Evolutionary conservation across 139 green algal genomes (phyloP).

Genomic region (Tetratostichococcus sp.): DNA sequence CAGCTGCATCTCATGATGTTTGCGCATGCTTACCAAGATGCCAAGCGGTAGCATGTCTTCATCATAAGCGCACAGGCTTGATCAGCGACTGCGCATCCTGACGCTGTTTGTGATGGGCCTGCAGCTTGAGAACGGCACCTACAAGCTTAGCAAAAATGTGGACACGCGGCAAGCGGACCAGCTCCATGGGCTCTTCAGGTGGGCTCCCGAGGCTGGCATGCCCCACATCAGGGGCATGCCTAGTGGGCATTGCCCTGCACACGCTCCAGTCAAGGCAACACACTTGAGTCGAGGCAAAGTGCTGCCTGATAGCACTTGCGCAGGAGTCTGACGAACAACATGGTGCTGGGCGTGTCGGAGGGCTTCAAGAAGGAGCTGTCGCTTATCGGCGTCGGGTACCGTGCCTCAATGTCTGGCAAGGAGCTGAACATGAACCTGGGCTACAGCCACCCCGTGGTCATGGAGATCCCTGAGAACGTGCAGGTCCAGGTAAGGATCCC

Average conservation of each 20-base stretch:
- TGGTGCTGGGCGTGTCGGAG: constrained; percentile 81
- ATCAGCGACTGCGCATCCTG: too few relatives aligned
- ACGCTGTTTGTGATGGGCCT: too few relatives aligned
- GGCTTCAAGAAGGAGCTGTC: constrained; percentile 83
- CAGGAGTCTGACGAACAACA: constrained; percentile 84
- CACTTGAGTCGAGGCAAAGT: too few relatives aligned
- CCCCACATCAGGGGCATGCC: too few relatives aligned
- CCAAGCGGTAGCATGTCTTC: too few relatives aligned
- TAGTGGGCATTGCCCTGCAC: too few relatives aligned
- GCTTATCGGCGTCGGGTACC: constrained; percentile 89
- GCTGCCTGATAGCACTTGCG: too few relatives aligned
- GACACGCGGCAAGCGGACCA: constrained; percentile 6
- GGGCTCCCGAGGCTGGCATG: too few relatives aligned
- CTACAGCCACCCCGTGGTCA: constrained; percentile 83
- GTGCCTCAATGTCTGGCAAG: constrained; percentile 64
- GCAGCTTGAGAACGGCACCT: constrained; percentile 1
- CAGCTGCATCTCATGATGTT: too few relatives aligned
- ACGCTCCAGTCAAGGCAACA: too few relatives aligned
- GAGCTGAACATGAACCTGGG: constrained; percentile 88
- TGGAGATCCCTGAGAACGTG: constrained; percentile 82
- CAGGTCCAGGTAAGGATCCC: constrained; percentile 64
- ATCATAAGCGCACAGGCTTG: too few relatives aligned
- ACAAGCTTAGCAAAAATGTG: constrained; percentile 14
- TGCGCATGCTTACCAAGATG: too few relatives aligned
- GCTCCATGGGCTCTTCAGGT: constrained; percentile 25